Evolutionary conservation across 495 filamentous ascomycete species (phyloP).

Genomic region (Cetradonia linearis): DNA sequence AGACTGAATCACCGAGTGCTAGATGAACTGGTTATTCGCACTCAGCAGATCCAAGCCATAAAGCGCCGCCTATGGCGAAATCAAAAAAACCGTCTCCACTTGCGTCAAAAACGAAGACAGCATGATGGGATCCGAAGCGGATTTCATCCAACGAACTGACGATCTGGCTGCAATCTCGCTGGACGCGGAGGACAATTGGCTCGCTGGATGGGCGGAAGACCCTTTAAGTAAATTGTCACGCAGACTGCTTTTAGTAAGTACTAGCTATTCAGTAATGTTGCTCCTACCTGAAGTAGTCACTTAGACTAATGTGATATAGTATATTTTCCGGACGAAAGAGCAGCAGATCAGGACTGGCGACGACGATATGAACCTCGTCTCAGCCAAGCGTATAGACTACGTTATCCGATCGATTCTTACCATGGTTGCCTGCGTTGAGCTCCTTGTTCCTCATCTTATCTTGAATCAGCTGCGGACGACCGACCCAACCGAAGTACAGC

Average conservation of each 20-base stretch:
- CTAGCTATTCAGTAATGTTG: no score
- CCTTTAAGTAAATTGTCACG: no score
- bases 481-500: neutral
- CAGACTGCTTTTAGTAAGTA: no score
- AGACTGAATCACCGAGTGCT: neutral
- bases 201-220: no score
- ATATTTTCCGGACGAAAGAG: neutral
- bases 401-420: neutral
- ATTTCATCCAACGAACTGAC: constrained; percentile 12
- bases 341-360: neutral
- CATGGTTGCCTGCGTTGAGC: neutral
- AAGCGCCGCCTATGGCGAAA: constrained; percentile 12
- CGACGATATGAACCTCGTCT: neutral
- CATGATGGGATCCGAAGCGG: constrained; percentile 9
- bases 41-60: constrained; percentile 13
- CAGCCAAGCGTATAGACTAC: neutral
- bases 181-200: no score
- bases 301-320: no score
- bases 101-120: constrained; percentile 17
- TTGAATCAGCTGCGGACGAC: neutral
- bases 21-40: constrained; percentile 14
- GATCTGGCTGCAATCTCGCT: constrained; percentile 12
- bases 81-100: constrained; percentile 13
- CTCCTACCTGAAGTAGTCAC: neutral
- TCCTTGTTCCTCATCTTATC: neutral